These are phyloP conservation scores for Camellia granthamiana DNA, from an alignment of 148 eudicot genomes.

Conservation along the genomic window DNA sequence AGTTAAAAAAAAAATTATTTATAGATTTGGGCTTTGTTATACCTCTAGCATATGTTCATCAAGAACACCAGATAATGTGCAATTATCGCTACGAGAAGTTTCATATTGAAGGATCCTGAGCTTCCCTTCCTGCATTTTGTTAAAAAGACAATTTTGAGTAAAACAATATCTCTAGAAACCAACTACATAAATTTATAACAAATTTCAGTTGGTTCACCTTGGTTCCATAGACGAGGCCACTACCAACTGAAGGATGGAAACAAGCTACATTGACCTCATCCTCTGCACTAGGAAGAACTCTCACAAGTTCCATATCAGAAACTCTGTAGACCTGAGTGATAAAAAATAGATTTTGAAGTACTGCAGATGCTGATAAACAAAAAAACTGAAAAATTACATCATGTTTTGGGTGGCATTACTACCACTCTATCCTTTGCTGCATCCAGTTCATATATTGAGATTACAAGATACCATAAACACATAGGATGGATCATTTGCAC, in stretches of 20 bases:
- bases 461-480: not conserved
- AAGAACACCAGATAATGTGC: constrained; percentile 40
- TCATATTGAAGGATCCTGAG: constrained; percentile 85
- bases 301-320: constrained; percentile 98
- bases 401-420: not conserved
- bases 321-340: constrained; percentile 77
- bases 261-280: constrained; percentile 99
- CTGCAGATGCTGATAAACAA: not conserved
- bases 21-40: constrained; percentile 1
- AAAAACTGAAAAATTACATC: not conserved
- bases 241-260: constrained; percentile 91
- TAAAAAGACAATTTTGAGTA: constrained; percentile 6
- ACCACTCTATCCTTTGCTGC: not conserved
- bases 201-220: constrained; percentile 48
- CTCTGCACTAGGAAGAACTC: constrained; percentile 96
- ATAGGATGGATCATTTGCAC: not conserved
- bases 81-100: constrained; percentile 38
- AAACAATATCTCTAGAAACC: constrained; percentile 8
- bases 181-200: not conserved
- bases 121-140: constrained; percentile 80
- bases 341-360: constrained; percentile 14
- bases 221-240: constrained; percentile 96
- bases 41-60: constrained; percentile 80
- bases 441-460: not conserved
- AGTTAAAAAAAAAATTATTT: not conserved